A percentile compares a stretch with the other conserved stretches of the same genome.
These are phyloP conservation scores for Rutstroemia sp. DNA, from an alignment of 2,329 filamentous ascomycete species.

Conservation along the genomic window DNA sequence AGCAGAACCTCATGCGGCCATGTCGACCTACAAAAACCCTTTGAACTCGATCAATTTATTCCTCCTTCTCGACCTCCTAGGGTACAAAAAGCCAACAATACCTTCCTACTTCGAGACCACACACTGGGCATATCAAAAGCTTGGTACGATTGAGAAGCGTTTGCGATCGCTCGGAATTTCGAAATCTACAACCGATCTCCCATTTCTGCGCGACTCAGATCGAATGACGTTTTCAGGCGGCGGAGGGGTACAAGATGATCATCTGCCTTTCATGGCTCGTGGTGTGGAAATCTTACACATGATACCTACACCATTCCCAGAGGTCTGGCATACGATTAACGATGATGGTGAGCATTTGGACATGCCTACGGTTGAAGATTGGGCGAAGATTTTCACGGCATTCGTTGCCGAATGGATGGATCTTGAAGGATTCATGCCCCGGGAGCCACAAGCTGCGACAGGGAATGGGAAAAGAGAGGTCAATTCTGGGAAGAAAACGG, in stretches of 20 bases:
- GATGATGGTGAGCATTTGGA: slow-evolving; percentile 86
- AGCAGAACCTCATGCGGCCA: slow-evolving; percentile 54
- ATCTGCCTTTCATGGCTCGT: slow-evolving; percentile 79
- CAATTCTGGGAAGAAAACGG: slow-evolving; percentile 17
- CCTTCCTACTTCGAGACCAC: slow-evolving; percentile 86
- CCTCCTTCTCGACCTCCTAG: slow-evolving; percentile 84
- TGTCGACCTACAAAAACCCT: slow-evolving; percentile 67
- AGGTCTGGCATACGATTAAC: slow-evolving; percentile 76
- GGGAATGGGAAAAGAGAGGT: slow-evolving; percentile 14
- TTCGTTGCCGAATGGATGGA: slow-evolving; percentile 94
- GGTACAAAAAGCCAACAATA: slow-evolving; percentile 58
- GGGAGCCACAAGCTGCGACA: slow-evolving; percentile 7
- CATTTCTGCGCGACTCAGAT: slow-evolving; percentile 61
- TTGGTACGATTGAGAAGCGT: slow-evolving; percentile 68
- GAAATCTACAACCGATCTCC: slow-evolving; percentile 46
- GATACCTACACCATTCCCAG: slow-evolving; percentile 76
- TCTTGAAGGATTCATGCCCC: slow-evolving; percentile 37
- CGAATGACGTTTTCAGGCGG: slow-evolving; percentile 39
- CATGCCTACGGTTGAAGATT: slow-evolving; percentile 72
- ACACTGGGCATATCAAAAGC: slow-evolving; percentile 82
- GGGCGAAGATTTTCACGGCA: slow-evolving; percentile 74
- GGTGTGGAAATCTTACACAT: slow-evolving; percentile 87
- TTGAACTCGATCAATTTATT: slow-evolving; percentile 80
- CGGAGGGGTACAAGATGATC: slow-evolving; percentile 70
- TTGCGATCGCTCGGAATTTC: slow-evolving; percentile 61